Evolutionary conservation across 225 moss, liverwort and hornwort genomes (phyloP).

Genomic region (Climacium dendroides): DNA sequence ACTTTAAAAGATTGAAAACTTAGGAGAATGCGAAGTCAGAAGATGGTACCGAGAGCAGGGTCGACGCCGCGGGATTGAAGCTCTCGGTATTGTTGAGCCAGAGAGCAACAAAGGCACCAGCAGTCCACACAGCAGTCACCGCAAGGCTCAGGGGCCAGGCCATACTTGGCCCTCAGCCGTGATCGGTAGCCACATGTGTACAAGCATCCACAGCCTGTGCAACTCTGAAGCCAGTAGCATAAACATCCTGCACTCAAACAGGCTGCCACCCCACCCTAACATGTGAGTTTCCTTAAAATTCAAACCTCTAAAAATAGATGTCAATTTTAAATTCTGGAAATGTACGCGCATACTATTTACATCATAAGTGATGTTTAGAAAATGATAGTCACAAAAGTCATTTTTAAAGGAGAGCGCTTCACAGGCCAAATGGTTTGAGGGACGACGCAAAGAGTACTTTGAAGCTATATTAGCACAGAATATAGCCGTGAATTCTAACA

Average conservation of each 20-base stretch:
- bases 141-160: constrained; percentile 31
- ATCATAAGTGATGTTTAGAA: not conserved
- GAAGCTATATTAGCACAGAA: not conserved
- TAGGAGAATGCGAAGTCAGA: not conserved
- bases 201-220: constrained; percentile 19
- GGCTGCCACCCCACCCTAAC: constrained; percentile 3
- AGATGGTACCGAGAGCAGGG: constrained; percentile 30
- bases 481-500: not conserved
- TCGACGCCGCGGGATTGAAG: constrained; percentile 27
- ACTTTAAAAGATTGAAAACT: not conserved
- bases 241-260: constrained; percentile 10
- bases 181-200: constrained; percentile 43
- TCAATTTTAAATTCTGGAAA: too few species aligned
- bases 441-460: not conserved
- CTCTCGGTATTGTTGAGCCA: constrained; percentile 52
- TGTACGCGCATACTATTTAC: too few species aligned
- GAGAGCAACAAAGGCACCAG: constrained; percentile 31
- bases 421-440: not conserved
- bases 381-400: too few species aligned
- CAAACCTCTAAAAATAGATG: not conserved
- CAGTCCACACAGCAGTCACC: constrained; percentile 42
- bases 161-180: constrained; percentile 49
- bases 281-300: not conserved
- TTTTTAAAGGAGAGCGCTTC: too few species aligned
- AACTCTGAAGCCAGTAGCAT: not conserved